A percentile compares a stretch with the other conserved stretches of the same genome.
Conservation (phyloP, 331 rosid genomes). For the Malus hybrid region DNA sequence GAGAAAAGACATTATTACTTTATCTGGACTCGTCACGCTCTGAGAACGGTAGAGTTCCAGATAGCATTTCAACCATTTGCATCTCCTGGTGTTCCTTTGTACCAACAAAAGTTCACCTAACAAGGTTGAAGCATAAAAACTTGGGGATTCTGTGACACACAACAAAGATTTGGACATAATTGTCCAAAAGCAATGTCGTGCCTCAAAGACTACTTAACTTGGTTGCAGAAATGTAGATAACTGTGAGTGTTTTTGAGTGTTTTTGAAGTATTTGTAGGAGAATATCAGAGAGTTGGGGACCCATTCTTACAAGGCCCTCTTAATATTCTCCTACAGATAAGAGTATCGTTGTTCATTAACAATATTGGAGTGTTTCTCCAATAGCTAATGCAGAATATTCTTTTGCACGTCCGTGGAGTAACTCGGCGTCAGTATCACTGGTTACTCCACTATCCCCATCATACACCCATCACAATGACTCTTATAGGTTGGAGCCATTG, state of each 20-base stretch:
- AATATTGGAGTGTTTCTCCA: not conserved
- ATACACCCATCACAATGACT: not conserved
- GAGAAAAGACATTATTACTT: not conserved
- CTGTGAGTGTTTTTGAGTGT: not conserved
- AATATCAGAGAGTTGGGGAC: not conserved
- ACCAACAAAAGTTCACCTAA: too few species aligned
- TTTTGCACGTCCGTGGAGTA: not conserved
- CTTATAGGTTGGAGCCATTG: not conserved
- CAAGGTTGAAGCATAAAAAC: not conserved
- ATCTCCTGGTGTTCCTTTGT: too few species aligned
- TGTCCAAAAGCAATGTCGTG: too few species aligned
- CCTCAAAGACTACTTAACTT: too few species aligned
- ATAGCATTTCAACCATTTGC: too few species aligned
- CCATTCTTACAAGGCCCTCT: not conserved
- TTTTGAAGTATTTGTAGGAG: not conserved
- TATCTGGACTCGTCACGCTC: not conserved
- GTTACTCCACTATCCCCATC: not conserved
- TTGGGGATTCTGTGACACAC: not conserved
- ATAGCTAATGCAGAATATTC: not conserved
- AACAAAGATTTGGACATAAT: not conserved
- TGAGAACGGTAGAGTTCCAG: not conserved
- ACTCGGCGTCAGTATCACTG: not conserved
- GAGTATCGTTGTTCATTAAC: not conserved
- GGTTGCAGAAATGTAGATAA: not conserved
- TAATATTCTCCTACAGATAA: slow-evolving; percentile 1